Percentiles rank a stretch among this genome's conserved stretches.
Evolutionary conservation across 306 rosid genomes (phyloP).

Genomic region (Trifolium subterraneum): DNA sequence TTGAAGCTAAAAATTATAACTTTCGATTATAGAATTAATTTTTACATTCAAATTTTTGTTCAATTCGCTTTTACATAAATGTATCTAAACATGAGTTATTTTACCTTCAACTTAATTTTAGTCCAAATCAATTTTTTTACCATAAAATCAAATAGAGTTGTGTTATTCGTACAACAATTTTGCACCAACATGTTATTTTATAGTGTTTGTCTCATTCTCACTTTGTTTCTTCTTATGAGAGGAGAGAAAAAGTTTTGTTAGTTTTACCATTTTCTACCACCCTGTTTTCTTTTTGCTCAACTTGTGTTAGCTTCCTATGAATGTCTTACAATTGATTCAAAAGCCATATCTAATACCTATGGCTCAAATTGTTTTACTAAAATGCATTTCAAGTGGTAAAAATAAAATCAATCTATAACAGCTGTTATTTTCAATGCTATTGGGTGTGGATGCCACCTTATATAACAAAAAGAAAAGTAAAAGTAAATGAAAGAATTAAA

Average conservation of each 20-base stretch:
- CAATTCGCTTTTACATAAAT: too few relatives aligned
- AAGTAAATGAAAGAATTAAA: slow-evolving; percentile 14
- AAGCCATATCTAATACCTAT: slow-evolving; percentile 7
- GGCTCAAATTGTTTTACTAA: slow-evolving; percentile 16
- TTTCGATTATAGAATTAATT: too few relatives aligned
- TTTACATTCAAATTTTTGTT: too few relatives aligned
- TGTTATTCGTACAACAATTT: too few relatives aligned
- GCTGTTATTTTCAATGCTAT: slow-evolving; percentile 6
- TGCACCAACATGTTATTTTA: too few relatives aligned
- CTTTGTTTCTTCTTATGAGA: background rate
- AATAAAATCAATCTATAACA: background rate
- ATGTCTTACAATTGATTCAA: background rate
- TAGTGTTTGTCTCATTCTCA: background rate
- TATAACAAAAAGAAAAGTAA: slow-evolving; percentile 19
- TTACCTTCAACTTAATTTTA: too few relatives aligned
- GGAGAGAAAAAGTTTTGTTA: background rate
- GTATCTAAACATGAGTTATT: too few relatives aligned
- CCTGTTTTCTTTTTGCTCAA: background rate
- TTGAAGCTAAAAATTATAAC: too few relatives aligned
- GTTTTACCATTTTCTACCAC: background rate
- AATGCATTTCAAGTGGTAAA: slow-evolving; percentile 15
- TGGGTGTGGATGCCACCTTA: background rate
- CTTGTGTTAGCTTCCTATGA: background rate
- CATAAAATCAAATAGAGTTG: too few relatives aligned
- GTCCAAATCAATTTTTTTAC: too few relatives aligned